phyloP scores from a whole-genome alignment of 176 grass and related monocot species.

The Hordeum marinum region DNA sequence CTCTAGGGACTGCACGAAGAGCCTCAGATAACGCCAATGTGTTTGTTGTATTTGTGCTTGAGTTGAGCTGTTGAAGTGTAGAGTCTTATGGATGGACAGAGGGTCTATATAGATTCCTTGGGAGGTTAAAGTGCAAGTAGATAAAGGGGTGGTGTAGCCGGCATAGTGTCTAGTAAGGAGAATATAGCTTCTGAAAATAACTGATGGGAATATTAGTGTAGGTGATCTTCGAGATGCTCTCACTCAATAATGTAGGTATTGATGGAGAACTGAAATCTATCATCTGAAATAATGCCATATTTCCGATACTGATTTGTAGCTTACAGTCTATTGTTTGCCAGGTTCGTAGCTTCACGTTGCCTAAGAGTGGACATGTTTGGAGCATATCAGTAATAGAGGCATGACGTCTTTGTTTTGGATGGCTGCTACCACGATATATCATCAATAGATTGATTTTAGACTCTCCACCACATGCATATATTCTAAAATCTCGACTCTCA shows the following conservation, averaged over 20 bases:
- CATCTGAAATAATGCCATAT: conserved; percentile 21
- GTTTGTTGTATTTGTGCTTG: conserved; percentile 8
- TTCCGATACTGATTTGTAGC: conserved; percentile 11
- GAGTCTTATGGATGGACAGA: conserved; percentile 19
- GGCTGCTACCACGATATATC: neutral
- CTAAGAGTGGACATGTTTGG: neutral
- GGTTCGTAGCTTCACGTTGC: conserved; percentile 6
- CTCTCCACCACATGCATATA: conserved; percentile 16
- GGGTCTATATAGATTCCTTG: conserved; percentile 48
- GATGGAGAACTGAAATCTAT: conserved; percentile 56
- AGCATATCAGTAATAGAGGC: neutral
- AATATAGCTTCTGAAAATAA: conserved; percentile 44
- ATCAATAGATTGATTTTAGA: neutral
- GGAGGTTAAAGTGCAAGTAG: conserved; percentile 45
- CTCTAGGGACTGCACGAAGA: conserved; percentile 15
- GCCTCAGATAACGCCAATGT: neutral
- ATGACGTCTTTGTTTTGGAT: neutral
- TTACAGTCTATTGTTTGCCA: conserved; percentile 23
- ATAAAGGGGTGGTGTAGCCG: conserved; percentile 24
- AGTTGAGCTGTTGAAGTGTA: conserved; percentile 35
- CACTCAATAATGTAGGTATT: conserved; percentile 58
- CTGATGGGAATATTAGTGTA: conserved; percentile 34
- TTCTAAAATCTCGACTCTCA: neutral
- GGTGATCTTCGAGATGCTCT: conserved; percentile 47
- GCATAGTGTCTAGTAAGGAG: conserved; percentile 30